Conservation (phyloP, 768 basidiomycete genomes). For the Rhizopogon salebrosus region DNA sequence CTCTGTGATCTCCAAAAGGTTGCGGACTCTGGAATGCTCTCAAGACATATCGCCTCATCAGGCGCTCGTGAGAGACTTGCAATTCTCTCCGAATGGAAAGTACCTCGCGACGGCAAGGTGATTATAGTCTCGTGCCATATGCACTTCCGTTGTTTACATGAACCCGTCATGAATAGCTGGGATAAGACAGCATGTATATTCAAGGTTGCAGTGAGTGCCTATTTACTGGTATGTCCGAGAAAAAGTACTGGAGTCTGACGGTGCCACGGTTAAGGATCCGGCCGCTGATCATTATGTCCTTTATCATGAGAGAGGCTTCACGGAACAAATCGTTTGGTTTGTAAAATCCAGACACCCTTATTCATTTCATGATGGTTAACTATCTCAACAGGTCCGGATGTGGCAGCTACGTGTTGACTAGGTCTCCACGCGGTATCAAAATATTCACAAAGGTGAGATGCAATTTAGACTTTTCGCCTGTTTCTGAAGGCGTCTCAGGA, state of each 20-base stretch:
- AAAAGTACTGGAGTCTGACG: conserved; percentile 4
- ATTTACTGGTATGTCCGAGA: not conserved
- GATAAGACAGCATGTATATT: conserved; percentile 48
- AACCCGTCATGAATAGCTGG: conserved; percentile 30
- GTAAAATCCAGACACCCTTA: not conserved
- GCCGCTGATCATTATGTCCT: conserved; percentile 42
- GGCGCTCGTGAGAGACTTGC: conserved; percentile 51
- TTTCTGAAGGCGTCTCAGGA: conserved; percentile 25
- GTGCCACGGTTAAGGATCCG: conserved; percentile 28
- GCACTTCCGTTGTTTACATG: conserved; percentile 4
- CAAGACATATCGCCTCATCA: conserved; percentile 41
- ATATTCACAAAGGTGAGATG: conserved; percentile 40
- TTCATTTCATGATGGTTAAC: conserved; percentile 1
- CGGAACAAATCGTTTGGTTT: conserved; percentile 50
- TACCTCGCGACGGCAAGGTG: conserved; percentile 50
- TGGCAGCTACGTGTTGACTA: conserved; percentile 40
- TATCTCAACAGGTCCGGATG: conserved; percentile 37
- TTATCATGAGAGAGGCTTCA: conserved; percentile 47
- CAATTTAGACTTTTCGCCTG: not conserved
- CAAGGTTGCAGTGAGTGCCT: conserved; percentile 36
- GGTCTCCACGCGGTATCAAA: conserved; percentile 44
- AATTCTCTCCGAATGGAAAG: conserved; percentile 52
- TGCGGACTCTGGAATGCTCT: conserved; percentile 34
- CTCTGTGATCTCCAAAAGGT: conserved; percentile 17
- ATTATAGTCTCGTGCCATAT: conserved; percentile 3